Percentiles rank a stretch among this genome's conserved stretches.
phyloP scores from a whole-genome alignment of 768 basidiomycete genomes.

The Tylopilus plumbeoviolaceoides region DNA sequence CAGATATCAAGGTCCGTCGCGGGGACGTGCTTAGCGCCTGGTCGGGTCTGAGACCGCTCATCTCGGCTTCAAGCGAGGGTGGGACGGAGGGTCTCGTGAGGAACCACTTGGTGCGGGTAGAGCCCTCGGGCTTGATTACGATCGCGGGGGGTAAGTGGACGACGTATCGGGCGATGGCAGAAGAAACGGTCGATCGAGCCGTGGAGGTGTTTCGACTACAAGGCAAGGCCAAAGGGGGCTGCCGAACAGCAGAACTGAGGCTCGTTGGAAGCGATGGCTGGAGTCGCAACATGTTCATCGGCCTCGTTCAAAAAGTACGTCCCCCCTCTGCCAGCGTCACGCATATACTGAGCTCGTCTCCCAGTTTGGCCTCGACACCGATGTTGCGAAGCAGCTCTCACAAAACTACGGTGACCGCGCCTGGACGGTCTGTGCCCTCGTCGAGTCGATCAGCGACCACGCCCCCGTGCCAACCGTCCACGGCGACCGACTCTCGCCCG shows the following conservation, averaged over 20 bases:
- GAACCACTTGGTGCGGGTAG: constrained; percentile 89
- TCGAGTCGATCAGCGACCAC: constrained; percentile 65
- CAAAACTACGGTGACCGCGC: constrained; percentile 94
- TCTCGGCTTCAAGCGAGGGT: constrained; percentile 70
- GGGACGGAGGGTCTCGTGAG: constrained; percentile 86
- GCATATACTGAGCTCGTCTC: constrained; percentile 1
- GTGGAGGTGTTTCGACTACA: constrained; percentile 72
- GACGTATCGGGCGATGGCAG: constrained; percentile 93
- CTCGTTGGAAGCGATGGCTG: constrained; percentile 92
- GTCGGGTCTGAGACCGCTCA: constrained; percentile 88
- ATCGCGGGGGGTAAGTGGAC: constrained; percentile 99
- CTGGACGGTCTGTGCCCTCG: constrained; percentile 87
- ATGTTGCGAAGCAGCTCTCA: constrained; percentile 91
- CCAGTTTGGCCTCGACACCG: constrained; percentile 85
- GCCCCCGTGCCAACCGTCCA: constrained; percentile 69
- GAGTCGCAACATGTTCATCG: constrained; percentile 96
- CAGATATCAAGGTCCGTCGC: constrained; percentile 90
- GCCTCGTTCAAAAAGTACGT: constrained; percentile 82
- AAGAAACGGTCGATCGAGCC: constrained; percentile 89
- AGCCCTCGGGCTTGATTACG: constrained; percentile 77
- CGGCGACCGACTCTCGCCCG: constrained; percentile 63
- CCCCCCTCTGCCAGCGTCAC: too few relatives aligned
- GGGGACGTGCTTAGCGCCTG: constrained; percentile 96
- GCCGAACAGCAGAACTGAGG: constrained; percentile 76
- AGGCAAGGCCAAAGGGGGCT: constrained; percentile 50